Evolutionary conservation across 2,329 filamentous ascomycete genomes (phyloP).

Genomic region (Harringtonia lauricola): DNA sequence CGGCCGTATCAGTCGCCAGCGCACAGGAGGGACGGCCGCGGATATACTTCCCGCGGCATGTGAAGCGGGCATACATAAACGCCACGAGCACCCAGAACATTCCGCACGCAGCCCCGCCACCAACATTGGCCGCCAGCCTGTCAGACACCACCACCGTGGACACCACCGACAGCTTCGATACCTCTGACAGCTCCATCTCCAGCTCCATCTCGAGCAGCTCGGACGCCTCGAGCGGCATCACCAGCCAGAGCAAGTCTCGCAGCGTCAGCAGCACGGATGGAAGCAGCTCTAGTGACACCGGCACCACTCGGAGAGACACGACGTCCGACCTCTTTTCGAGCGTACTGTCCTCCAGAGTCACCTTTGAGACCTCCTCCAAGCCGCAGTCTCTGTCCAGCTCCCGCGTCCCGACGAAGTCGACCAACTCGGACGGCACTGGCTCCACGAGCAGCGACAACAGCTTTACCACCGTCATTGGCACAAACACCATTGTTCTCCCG

Average conservation of each 20-base stretch:
- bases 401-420: not conserved
- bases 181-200: not conserved
- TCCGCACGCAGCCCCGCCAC: slow-evolving; percentile 15
- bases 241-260: not conserved
- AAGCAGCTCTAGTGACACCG: not conserved
- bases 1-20: slow-evolving; percentile 32
- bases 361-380: not conserved
- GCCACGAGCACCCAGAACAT: slow-evolving; percentile 24
- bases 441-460: not conserved
- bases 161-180: not conserved
- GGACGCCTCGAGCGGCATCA: not conserved
- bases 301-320: slow-evolving; percentile 13
- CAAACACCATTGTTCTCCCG: slow-evolving; percentile 15
- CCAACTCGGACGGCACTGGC: not conserved
- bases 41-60: slow-evolving; percentile 46
- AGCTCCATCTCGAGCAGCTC: not conserved
- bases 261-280: not conserved
- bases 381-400: slow-evolving; percentile 5
- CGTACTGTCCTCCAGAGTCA: not conserved
- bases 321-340: slow-evolving; percentile 7
- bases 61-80: slow-evolving; percentile 40
- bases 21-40: slow-evolving; percentile 34
- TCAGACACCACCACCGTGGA: too few relatives aligned
- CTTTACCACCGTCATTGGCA: slow-evolving; percentile 15
- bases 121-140: slow-evolving; percentile 10